Evolutionary conservation across 2,329 filamentous ascomycete genomes (phyloP).

Genomic region (Colletotrichum endophyticum): DNA sequence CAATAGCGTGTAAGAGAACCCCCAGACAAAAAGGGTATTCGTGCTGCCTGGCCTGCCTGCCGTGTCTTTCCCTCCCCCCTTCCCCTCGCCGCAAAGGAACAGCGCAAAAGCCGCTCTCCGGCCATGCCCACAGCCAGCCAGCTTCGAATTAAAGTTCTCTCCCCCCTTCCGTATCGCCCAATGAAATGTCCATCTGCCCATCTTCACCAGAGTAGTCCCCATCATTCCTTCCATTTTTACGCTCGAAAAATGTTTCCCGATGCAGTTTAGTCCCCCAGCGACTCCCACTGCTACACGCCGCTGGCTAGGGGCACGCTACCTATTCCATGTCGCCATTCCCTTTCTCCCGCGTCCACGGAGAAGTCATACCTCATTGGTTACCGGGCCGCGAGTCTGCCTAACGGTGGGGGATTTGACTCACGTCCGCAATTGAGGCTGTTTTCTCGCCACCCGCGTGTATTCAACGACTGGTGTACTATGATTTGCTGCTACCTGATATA

Average conservation of each 20-base stretch:
- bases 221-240: background rate
- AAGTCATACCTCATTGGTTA: background rate
- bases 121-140: background rate
- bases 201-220: background rate
- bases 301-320: background rate
- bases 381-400: constrained; percentile 1
- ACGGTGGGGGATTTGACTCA: background rate
- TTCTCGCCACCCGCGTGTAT: background rate
- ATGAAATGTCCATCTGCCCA: background rate
- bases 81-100: background rate
- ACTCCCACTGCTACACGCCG: background rate
- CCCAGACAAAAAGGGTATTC: background rate
- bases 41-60: background rate
- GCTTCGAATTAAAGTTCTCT: constrained; percentile 1
- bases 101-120: background rate
- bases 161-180: background rate
- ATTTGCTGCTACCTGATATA: background rate
- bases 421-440: background rate
- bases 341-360: background rate
- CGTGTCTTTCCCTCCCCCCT: no score
- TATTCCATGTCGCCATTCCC: background rate
- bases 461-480: background rate
- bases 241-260: constrained; percentile 8
- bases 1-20: constrained; percentile 19
- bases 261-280: background rate